Conservation (phyloP, 768 basidiomycete genomes). For the Tricholomella constricta region DNA sequence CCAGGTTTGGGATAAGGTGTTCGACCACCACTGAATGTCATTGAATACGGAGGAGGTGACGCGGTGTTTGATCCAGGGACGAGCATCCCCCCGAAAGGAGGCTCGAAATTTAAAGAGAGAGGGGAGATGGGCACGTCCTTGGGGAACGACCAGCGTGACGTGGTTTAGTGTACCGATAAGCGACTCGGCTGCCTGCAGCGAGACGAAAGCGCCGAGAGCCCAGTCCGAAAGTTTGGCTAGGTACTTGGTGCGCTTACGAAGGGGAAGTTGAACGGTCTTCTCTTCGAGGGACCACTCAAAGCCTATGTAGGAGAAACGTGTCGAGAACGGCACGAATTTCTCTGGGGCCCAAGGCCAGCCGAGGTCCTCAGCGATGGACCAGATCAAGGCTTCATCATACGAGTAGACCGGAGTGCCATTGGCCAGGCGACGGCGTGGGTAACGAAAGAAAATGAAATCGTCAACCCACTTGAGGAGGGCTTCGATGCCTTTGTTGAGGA, state of each 20-base stretch:
- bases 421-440: neutral
- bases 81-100: slow-evolving; percentile 19
- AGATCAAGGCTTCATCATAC: neutral
- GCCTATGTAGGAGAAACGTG: slow-evolving; percentile 37
- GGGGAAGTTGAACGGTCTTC: slow-evolving; percentile 32
- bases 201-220: slow-evolving; percentile 9
- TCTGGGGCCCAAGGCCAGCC: slow-evolving; percentile 39
- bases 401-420: neutral
- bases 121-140: slow-evolving; percentile 30
- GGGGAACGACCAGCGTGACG: slow-evolving; percentile 30
- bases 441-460: neutral
- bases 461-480: neutral
- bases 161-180: slow-evolving; percentile 39
- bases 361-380: too few relatives aligned
- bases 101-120: slow-evolving; percentile 27
- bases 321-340: slow-evolving; percentile 28
- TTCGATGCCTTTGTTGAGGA: neutral
- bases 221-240: slow-evolving; percentile 23
- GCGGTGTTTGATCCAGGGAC: slow-evolving; percentile 11
- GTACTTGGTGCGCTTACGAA: slow-evolving; percentile 31
- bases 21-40: slow-evolving; percentile 32
- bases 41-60: slow-evolving; percentile 15
- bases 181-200: slow-evolving; percentile 22
- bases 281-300: slow-evolving; percentile 35
- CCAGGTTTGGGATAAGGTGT: too few relatives aligned